phyloP scores from a whole-genome alignment of 2,329 filamentous ascomycete genomes.

The Aspergillus sp. region DNA sequence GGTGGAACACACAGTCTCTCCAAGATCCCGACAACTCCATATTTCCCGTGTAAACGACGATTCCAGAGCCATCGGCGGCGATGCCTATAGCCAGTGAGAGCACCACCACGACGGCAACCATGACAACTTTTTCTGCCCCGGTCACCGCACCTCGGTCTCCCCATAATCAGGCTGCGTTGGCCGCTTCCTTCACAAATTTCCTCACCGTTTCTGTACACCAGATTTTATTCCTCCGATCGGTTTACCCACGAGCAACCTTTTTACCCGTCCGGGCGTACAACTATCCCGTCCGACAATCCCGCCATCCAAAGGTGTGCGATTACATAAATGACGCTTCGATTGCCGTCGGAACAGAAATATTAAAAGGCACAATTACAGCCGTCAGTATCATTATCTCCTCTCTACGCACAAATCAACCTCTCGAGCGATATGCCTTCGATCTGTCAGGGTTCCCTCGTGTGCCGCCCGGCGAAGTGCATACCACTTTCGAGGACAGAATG shows the following conservation, averaged over 20 bases:
- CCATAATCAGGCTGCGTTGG: conserved; percentile 58
- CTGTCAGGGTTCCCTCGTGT: conserved; percentile 57
- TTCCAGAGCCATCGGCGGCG: conserved; percentile 32
- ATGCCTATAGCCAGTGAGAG: conserved; percentile 45
- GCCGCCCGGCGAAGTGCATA: conserved; percentile 47
- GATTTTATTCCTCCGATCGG: conserved; percentile 75
- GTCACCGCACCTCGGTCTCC: conserved; percentile 44
- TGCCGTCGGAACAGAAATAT: conserved; percentile 69
- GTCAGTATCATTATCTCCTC: conserved; percentile 59
- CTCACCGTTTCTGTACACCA: conserved; percentile 81
- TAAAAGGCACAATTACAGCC: conserved; percentile 56
- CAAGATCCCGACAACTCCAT: conserved; percentile 38
- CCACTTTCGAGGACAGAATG: conserved; percentile 48
- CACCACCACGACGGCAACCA: conserved; percentile 38
- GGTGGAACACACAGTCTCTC: conserved; percentile 43
- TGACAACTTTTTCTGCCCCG: conserved; percentile 42
- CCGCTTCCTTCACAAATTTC: conserved; percentile 74
- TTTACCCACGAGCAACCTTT: conserved; percentile 79
- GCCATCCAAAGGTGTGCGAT: conserved; percentile 79
- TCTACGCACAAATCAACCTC: conserved; percentile 50
- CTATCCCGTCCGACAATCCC: conserved; percentile 78
- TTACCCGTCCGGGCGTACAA: conserved; percentile 78
- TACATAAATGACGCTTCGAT: conserved; percentile 82
- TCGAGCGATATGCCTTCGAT: conserved; percentile 63
- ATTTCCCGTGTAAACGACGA: conserved; percentile 35